A percentile compares a stretch with the other conserved stretches of the same genome.
Conservation (phyloP, 176 grass and related monocot genomes). For the Elaeis guineensis region DNA sequence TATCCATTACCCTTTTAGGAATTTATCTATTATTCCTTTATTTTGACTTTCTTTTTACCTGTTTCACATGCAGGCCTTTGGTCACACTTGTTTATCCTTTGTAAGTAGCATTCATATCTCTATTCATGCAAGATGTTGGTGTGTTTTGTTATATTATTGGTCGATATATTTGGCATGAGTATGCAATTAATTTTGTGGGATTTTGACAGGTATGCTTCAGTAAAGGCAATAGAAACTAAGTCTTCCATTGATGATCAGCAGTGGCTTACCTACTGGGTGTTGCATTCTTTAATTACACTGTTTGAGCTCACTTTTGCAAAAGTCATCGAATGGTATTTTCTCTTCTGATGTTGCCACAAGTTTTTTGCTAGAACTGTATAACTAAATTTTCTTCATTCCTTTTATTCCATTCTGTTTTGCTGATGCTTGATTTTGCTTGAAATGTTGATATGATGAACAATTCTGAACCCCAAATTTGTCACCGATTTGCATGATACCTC, state of each 20-base stretch:
- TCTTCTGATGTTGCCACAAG: neutral
- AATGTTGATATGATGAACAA: too few species aligned
- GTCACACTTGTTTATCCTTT: conserved; percentile 60
- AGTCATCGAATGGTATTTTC: conserved; percentile 48
- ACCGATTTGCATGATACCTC: too few species aligned
- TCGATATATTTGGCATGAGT: neutral
- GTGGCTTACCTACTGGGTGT: conserved; percentile 79
- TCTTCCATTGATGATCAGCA: conserved; percentile 64
- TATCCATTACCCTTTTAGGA: neutral
- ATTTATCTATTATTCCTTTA: neutral
- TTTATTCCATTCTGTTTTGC: neutral
- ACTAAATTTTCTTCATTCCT: neutral
- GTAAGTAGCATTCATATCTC: conserved; percentile 29
- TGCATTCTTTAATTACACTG: conserved; percentile 60
- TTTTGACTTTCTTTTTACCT: conserved; percentile 3
- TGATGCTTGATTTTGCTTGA: too few species aligned
- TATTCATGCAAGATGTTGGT: too few species aligned
- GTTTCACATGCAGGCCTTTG: conserved; percentile 38
- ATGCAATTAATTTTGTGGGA: neutral
- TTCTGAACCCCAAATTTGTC: too few species aligned
- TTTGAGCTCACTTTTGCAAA: conserved; percentile 62
- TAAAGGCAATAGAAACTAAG: conserved; percentile 59
- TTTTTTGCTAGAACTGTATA: neutral
- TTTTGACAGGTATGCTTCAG: conserved; percentile 52
- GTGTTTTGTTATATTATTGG: neutral